Evolutionary conservation across 805 yeast genomes (phyloP).

Genomic region (Schwanniomyces polymorphus): DNA sequence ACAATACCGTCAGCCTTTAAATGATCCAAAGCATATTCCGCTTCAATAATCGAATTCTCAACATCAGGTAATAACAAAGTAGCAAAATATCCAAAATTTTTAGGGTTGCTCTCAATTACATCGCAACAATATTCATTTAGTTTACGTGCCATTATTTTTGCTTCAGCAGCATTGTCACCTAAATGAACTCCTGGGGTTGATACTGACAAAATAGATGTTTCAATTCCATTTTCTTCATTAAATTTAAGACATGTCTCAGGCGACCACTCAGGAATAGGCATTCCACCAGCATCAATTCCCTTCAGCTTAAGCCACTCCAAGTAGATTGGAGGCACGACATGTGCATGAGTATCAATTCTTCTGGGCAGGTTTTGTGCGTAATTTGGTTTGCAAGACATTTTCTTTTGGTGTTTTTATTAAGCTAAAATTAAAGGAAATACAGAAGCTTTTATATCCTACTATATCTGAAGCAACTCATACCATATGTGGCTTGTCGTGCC

Average conservation of each 20-base stretch:
- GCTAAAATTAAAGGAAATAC: too few relatives aligned
- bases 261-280: background rate
- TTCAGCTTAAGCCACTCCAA: background rate
- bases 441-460: too few relatives aligned
- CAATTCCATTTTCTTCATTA: background rate
- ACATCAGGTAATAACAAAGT: background rate
- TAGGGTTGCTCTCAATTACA: background rate
- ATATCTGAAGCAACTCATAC: too few relatives aligned
- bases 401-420: too few relatives aligned
- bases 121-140: background rate
- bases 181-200: background rate
- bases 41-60: background rate
- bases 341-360: background rate
- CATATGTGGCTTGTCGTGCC: too few relatives aligned
- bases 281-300: slow-evolving; percentile 1
- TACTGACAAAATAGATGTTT: background rate
- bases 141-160: background rate
- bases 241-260: background rate
- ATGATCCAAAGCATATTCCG: background rate
- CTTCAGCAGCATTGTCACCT: background rate
- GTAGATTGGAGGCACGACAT: background rate
- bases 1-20: background rate
- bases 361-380: too few relatives aligned
- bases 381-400: too few relatives aligned
- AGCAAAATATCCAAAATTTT: background rate